Base-by-base conservation (phyloP, 169 alveolate genomes). In the Eimeria sp. region DNA sequence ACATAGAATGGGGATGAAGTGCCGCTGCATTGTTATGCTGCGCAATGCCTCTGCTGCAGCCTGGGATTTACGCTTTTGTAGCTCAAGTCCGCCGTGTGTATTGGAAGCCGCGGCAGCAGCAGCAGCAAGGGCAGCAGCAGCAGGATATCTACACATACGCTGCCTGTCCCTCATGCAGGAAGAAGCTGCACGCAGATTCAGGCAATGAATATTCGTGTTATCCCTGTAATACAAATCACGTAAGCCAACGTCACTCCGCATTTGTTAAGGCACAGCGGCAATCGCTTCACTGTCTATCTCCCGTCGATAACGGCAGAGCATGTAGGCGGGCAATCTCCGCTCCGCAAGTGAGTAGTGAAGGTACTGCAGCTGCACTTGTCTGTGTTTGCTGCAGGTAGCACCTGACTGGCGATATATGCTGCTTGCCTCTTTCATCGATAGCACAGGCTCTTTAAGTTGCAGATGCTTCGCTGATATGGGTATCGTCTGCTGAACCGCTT, bases 391-490 rank as follows among this genome's bases (percentile, higher is more conserved):
- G 83, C 95, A 90, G 95, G 89, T 80, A 30, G 49, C 84, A 14
- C 88, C 95, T 34, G 95, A 90, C 80, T 90, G 95, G 95, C 76
- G 95, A 58, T 90, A 90, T 72, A 90, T 90, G 95, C 82, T 90
- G 49, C 84, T 90, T 34, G 95, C 84, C 9, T 70, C 84, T 61
- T 90, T 90, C 82, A 61, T 90, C 30, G 95, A 90, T 89, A 27
- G 65, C 34, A 90, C 95, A 1, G 86, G 95, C 83, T 51, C 84
- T 47, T 7, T 90, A 34, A 43, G 89, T 45, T 40, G 84, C 80
- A 78, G 95, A 54, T 90, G 95, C 76, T 90, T 90, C 54, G 95
- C 95, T 22, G 95, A 90, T 40, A 78, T 70, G 84, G 95, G 95
- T 90, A 82, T 43, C 3, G 16, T 67, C 58, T 27, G 65, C 65